Percentiles rank a stretch among this genome's conserved stretches.
Conservation (phyloP, 306 rosid genomes). For the Ammopiptanthus mongolicus region DNA sequence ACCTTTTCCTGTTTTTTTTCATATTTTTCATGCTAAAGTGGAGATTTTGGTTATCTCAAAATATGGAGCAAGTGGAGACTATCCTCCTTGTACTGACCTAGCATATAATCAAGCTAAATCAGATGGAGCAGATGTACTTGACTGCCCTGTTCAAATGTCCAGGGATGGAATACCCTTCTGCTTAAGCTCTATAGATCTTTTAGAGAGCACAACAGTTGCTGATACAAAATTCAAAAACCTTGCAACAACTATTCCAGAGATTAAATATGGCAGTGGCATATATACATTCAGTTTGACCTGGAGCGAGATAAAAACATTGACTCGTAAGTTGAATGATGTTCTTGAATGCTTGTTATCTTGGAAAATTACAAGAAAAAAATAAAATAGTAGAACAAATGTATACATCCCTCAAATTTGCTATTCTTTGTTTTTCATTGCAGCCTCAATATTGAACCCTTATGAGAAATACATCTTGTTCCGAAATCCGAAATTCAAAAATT, state of each 20-base stretch:
- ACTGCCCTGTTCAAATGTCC: conserved; percentile 85
- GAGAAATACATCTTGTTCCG: conserved; percentile 32
- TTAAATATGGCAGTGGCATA: conserved; percentile 56
- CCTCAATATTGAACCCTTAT: conserved; percentile 53
- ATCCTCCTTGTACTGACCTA: conserved; percentile 64
- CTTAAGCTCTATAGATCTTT: conserved; percentile 70
- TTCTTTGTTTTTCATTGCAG: conserved; percentile 38
- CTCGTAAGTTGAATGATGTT: conserved; percentile 50
- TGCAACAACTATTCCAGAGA: conserved; percentile 34
- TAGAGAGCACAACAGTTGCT: conserved; percentile 52
- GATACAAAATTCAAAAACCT: conserved; percentile 34
- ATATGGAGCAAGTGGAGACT: conserved; percentile 86
- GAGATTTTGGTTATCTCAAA: conserved; percentile 69
- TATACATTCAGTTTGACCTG: conserved; percentile 69
- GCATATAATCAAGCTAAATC: conserved; percentile 53
- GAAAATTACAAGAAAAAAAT: too few relatives aligned
- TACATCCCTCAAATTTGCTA: neutral
- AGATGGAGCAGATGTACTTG: conserved; percentile 73
- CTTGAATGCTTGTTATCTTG: neutral
- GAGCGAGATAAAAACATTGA: conserved; percentile 56
- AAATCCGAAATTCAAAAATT: conserved; percentile 47
- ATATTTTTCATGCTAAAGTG: conserved; percentile 33
- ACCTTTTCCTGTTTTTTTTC: conserved; percentile 28
- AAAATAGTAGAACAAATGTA: too few relatives aligned
- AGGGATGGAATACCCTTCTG: conserved; percentile 84